Evolutionary conservation across 2,329 filamentous ascomycete species (phyloP).

Genomic region (Monilinia vaccinii-corymbosi): DNA sequence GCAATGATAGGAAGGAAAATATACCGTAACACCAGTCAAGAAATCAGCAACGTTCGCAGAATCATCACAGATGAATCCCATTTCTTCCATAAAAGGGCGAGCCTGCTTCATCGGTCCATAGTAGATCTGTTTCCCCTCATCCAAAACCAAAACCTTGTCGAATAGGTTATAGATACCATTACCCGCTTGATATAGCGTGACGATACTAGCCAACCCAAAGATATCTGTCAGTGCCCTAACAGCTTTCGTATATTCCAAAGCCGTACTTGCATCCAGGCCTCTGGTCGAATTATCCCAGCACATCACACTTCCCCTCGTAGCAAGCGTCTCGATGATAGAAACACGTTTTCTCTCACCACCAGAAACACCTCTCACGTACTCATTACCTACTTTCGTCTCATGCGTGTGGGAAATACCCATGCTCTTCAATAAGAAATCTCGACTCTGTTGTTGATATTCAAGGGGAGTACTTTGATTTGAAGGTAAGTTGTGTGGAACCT

Average conservation of each 20-base stretch:
- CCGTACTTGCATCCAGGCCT: slow-evolving; percentile 57
- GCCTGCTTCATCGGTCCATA: slow-evolving; percentile 53
- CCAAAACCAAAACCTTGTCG: slow-evolving; percentile 60
- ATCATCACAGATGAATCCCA: slow-evolving; percentile 54
- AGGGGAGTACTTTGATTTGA: slow-evolving; percentile 37
- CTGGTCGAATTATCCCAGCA: slow-evolving; percentile 62
- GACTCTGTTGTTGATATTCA: slow-evolving; percentile 35
- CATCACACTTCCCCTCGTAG: slow-evolving; percentile 36
- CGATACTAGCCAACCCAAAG: slow-evolving; percentile 48
- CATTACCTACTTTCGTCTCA: slow-evolving; percentile 47
- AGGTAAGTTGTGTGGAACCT: slow-evolving; percentile 35
- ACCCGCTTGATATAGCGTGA: slow-evolving; percentile 61
- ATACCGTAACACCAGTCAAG: slow-evolving; percentile 43
- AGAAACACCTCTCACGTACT: slow-evolving; percentile 53
- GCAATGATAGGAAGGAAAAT: not conserved
- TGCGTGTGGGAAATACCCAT: slow-evolving; percentile 46
- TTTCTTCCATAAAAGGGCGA: slow-evolving; percentile 52
- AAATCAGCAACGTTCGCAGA: slow-evolving; percentile 58
- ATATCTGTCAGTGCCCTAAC: slow-evolving; percentile 57
- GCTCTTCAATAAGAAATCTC: slow-evolving; percentile 25
- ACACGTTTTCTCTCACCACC: slow-evolving; percentile 55
- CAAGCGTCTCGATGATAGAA: slow-evolving; percentile 43
- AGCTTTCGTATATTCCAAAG: slow-evolving; percentile 55
- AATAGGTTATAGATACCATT: slow-evolving; percentile 62
- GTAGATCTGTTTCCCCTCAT: slow-evolving; percentile 56